These are phyloP conservation scores for Castanea crenata DNA, from an alignment of 306 rosid species.

Conservation along the genomic window DNA sequence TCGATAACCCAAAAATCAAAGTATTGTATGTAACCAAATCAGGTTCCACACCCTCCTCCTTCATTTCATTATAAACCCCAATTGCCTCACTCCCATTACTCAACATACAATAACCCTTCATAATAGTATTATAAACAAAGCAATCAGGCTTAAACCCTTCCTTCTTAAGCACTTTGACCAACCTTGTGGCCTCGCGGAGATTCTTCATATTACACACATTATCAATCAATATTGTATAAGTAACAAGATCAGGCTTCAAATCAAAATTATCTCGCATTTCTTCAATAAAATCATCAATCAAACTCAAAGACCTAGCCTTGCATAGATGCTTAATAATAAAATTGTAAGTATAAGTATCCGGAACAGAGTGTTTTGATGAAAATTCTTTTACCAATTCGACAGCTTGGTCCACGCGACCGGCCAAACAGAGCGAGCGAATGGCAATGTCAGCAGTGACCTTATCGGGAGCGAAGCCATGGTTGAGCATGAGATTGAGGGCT, in stretches of 20 bases:
- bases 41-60: conserved; percentile 77
- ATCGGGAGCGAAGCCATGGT: conserved; percentile 51
- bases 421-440: conserved; percentile 56
- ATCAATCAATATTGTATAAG: conserved; percentile 82
- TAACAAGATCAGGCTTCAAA: conserved; percentile 71
- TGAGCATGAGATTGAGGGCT: conserved; percentile 69
- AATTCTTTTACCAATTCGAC: conserved; percentile 51
- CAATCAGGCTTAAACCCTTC: conserved; percentile 90
- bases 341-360: conserved; percentile 70
- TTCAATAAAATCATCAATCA: conserved; percentile 53
- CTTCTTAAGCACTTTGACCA: conserved; percentile 53
- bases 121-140: conserved; percentile 67
- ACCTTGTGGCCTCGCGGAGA: conserved; percentile 60
- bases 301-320: conserved; percentile 46
- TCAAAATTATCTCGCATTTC: conserved; percentile 42
- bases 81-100: conserved; percentile 72
- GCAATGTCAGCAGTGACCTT: conserved; percentile 65
- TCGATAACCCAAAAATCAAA: conserved; percentile 73
- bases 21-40: conserved; percentile 82
- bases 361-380: conserved; percentile 45
- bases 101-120: conserved; percentile 83
- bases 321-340: conserved; percentile 62
- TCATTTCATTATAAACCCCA: conserved; percentile 73
- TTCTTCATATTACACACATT: conserved; percentile 73
- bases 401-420: conserved; percentile 54